phyloP scores from a whole-genome alignment of 108 stramenopile genomes.

The Nannochloropsis oceanica region DNA sequence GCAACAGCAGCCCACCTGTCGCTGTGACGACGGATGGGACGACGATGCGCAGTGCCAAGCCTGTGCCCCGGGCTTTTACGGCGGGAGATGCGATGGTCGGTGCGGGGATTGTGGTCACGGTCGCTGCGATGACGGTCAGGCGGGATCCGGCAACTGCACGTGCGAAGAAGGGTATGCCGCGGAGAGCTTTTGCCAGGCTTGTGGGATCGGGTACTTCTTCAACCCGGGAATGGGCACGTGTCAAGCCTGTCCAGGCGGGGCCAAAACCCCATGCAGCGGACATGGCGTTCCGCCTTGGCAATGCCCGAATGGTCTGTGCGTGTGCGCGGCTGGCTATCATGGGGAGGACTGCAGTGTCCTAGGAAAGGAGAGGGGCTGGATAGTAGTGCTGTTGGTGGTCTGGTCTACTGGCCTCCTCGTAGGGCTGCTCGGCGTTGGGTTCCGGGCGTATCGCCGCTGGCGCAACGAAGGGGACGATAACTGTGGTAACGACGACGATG shows the following conservation, averaged over 20 bases:
- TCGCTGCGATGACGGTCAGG: not conserved
- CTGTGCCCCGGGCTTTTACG: not conserved
- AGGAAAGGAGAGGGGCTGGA: not conserved
- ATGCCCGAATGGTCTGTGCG: not conserved
- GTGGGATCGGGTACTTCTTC: not conserved
- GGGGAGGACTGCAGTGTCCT: not conserved
- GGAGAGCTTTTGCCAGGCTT: not conserved
- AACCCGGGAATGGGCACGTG: not conserved
- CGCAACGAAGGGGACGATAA: not conserved
- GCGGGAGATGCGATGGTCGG: not conserved
- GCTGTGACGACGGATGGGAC: not conserved
- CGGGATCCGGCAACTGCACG: not conserved
- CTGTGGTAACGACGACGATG: not conserved
- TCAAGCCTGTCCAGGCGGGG: not conserved
- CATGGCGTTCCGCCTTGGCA: not conserved
- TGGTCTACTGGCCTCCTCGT: not conserved
- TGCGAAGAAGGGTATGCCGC: not conserved
- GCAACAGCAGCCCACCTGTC: not conserved
- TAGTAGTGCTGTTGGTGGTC: not conserved
- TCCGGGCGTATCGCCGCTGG: not conserved
- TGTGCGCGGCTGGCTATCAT: not conserved
- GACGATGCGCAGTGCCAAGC: not conserved
- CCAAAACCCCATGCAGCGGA: not conserved
- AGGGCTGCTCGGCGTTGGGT: not conserved
- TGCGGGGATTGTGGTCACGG: not conserved